Conservation (phyloP, 306 rosid genomes). For the Rubus parviflorus region DNA sequence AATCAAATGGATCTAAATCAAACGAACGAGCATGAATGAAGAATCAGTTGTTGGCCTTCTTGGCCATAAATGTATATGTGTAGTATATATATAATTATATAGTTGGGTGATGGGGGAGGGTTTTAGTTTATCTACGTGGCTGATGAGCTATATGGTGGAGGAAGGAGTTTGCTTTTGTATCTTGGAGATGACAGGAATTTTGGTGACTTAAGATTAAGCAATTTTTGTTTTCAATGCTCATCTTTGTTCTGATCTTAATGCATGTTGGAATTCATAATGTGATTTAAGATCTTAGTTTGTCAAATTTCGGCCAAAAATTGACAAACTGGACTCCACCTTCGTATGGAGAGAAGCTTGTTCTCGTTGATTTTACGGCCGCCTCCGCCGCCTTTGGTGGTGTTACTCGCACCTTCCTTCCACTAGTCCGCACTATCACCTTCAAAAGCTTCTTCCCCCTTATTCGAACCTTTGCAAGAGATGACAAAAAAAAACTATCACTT, state of each 20-base stretch:
- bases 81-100: not conserved
- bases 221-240: slow-evolving; percentile 9
- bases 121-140: slow-evolving; percentile 27
- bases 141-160: slow-evolving; percentile 22
- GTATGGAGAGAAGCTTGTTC: too few species aligned
- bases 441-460: not conserved
- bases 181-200: slow-evolving; percentile 5
- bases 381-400: not conserved
- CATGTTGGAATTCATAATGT: not conserved
- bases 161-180: slow-evolving; percentile 20
- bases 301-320: not conserved
- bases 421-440: too few species aligned
- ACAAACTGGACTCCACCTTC: not conserved
- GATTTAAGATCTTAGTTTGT: not conserved
- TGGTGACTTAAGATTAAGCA: slow-evolving; percentile 12
- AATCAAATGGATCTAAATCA: slow-evolving; percentile 3
- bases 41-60: slow-evolving; percentile 22
- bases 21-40: slow-evolving; percentile 36
- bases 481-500: too few species aligned
- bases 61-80: slow-evolving; percentile 38
- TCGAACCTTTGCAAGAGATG: too few species aligned
- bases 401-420: not conserved
- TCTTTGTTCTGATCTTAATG: not conserved
- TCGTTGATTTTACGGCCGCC: too few species aligned
- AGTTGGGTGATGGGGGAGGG: slow-evolving; percentile 21